Base-by-base conservation (phyloP, 2,329 filamentous ascomycete genomes). In the Clonostachys byssicola region DNA sequence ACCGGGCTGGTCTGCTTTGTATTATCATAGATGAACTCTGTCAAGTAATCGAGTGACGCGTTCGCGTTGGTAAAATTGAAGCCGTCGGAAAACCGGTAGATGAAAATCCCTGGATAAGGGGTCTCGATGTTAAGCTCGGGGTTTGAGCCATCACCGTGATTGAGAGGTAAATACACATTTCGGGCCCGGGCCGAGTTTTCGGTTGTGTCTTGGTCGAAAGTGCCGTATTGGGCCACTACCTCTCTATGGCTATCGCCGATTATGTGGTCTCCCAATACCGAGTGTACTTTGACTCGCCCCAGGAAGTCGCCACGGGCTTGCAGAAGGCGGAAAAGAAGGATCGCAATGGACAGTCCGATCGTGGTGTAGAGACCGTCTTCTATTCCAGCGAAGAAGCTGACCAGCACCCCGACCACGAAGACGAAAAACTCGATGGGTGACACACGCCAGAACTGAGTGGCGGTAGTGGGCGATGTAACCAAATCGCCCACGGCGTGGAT, bases 11-110 rank as follows among this genome's bases (percentile, higher is more conserved):
- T 95, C 34, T 89, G 85, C 36, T 87, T 83, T 3, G 92, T 95
- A 50, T 85, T 70, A 40, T 74, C 65, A 54, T 86, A 86, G 42
- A 95, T 81, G 55, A 83, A 80, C 3, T 77, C 68, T 3, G 83
- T 80, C 44, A 95, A 75, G 59, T 89, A 81, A 59, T 96, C 91
- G 48, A 96, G 81, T 53, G 95, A 91, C 62, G 89, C 85, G 59
- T 89, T 89, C 17, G 91, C 91, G 57, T 96, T 99, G 50, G 92
- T 90, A 60, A 97, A 99, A 68, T 94, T 95, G 76, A 95, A 96
- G 40, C 92, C 89, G 70, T 97, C 92, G 0, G 88, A 84, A 66
- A 96, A 96, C 41, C 92, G 85, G 72, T 95, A 97, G 60, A 97
- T 95, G 68, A 97, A 95, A 54, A 99, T 80, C 45, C 94, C 94